Conservation (phyloP, 768 basidiomycete species). For the Dentipellis sp. region DNA sequence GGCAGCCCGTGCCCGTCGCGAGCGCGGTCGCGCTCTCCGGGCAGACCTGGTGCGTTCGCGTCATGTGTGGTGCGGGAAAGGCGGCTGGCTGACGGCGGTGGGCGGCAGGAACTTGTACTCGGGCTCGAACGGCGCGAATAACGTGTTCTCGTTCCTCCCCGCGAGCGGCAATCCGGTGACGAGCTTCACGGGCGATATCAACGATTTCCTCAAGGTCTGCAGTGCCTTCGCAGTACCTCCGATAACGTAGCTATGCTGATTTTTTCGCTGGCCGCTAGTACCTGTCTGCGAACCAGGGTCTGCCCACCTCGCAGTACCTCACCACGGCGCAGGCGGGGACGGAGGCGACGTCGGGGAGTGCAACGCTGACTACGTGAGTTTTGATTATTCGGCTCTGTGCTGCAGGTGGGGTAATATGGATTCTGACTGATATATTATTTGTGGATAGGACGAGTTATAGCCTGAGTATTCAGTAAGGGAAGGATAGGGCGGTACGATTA, state of each 20-base stretch:
- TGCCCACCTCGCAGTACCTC: constrained; percentile 46
- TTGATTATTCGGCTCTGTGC: not conserved
- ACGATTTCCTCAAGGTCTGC: constrained; percentile 39
- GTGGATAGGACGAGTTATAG: no score
- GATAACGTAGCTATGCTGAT: not conserved
- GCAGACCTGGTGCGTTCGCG: constrained; percentile 30
- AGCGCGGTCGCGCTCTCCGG: constrained; percentile 38
- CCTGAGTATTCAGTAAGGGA: no score
- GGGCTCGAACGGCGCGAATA: constrained; percentile 45
- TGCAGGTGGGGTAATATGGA: no score
- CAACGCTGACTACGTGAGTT: constrained; percentile 40
- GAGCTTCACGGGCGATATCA: constrained; percentile 46
- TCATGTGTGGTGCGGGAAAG: no score
- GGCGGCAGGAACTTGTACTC: constrained; percentile 40
- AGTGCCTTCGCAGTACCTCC: not conserved
- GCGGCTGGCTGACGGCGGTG: no score
- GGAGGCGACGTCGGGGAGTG: constrained; percentile 52
- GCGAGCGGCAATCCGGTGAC: constrained; percentile 31
- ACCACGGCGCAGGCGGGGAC: constrained; percentile 53
- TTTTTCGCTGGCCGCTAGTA: constrained; percentile 28
- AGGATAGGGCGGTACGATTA: no score
- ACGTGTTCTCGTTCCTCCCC: constrained; percentile 27
- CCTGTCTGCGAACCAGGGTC: constrained; percentile 34
- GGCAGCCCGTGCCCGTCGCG: constrained; percentile 37
- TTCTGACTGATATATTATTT: no score